These are phyloP conservation scores for Reutealis trisperma DNA, from an alignment of 345 rosid species.

Conservation along the genomic window DNA sequence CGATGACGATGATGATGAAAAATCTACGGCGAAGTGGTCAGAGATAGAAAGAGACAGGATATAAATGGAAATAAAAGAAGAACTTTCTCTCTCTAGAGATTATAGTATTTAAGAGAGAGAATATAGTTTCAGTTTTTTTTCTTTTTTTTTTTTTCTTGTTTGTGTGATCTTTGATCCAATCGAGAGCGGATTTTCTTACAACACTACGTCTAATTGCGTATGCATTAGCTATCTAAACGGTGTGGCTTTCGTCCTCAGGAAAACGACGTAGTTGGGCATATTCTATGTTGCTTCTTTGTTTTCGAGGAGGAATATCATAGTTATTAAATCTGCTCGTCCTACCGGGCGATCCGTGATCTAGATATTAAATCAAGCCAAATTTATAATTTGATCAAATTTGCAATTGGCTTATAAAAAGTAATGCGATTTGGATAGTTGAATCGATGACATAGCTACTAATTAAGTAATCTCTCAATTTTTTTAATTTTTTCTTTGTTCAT, in stretches of 20 bases:
- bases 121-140: too few relatives aligned
- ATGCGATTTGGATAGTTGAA: too few relatives aligned
- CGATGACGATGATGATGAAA: background rate
- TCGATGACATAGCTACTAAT: too few relatives aligned
- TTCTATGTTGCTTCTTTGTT: background rate
- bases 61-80: background rate
- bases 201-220: background rate
- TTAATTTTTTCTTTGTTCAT: too few relatives aligned
- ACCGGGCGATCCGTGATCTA: too few relatives aligned
- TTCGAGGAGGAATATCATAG: background rate
- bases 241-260: background rate
- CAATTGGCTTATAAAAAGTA: too few relatives aligned
- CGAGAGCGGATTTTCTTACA: slow-evolving; percentile 4
- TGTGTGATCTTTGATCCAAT: background rate
- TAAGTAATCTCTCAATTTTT: too few relatives aligned
- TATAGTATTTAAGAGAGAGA: slow-evolving; percentile 7
- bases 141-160: background rate
- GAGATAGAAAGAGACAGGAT: background rate
- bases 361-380: too few relatives aligned
- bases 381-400: too few relatives aligned
- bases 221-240: background rate
- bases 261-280: background rate
- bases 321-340: too few relatives aligned
- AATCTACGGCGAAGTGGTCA: slow-evolving; percentile 12
- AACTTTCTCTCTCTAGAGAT: slow-evolving; percentile 28